A percentile compares a stretch with the other conserved stretches of the same genome.
phyloP scores from a whole-genome alignment of 306 rosid species.

The Ceratonia siliqua region DNA sequence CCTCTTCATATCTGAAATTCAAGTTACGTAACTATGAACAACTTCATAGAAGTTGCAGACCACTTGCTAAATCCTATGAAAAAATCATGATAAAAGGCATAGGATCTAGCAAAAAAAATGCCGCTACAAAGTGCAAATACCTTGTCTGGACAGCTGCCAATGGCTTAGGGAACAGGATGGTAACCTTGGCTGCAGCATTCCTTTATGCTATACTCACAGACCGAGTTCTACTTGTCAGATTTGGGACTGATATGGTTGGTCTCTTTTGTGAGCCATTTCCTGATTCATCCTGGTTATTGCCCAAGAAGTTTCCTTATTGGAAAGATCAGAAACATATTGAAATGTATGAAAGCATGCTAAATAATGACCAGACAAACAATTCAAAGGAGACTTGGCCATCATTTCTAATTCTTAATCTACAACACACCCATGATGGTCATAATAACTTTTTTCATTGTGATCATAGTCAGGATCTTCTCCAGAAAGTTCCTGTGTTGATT shows the following conservation, averaged over 20 bases:
- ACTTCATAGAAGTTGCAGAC: constrained; percentile 53
- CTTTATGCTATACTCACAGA: constrained; percentile 55
- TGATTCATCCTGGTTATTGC: constrained; percentile 49
- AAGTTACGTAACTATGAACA: constrained; percentile 51
- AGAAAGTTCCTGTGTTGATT: constrained; percentile 43
- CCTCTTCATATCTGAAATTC: constrained; percentile 48
- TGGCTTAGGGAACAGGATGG: constrained; percentile 59
- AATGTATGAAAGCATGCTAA: constrained; percentile 46
- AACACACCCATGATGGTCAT: constrained; percentile 43
- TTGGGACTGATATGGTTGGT: constrained; percentile 57
- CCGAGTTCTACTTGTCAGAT: constrained; percentile 55
- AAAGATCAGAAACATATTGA: constrained; percentile 31
- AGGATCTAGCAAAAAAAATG: constrained; percentile 28
- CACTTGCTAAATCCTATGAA: constrained; percentile 41
- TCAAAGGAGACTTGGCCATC: constrained; percentile 31
- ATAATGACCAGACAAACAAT: constrained; percentile 17
- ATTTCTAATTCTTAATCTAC: constrained; percentile 48
- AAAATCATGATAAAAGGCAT: constrained; percentile 35
- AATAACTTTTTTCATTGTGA: constrained; percentile 57
- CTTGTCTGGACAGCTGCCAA: constrained; percentile 47
- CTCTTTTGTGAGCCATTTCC: constrained; percentile 63
- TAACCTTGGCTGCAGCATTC: constrained; percentile 51
- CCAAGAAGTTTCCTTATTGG: constrained; percentile 42
- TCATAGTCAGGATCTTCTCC: constrained; percentile 43
- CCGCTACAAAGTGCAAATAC: constrained; percentile 42